Evolutionary conservation across 2,329 filamentous ascomycete species (phyloP).

Genomic region (Penicillium brasilianum): DNA sequence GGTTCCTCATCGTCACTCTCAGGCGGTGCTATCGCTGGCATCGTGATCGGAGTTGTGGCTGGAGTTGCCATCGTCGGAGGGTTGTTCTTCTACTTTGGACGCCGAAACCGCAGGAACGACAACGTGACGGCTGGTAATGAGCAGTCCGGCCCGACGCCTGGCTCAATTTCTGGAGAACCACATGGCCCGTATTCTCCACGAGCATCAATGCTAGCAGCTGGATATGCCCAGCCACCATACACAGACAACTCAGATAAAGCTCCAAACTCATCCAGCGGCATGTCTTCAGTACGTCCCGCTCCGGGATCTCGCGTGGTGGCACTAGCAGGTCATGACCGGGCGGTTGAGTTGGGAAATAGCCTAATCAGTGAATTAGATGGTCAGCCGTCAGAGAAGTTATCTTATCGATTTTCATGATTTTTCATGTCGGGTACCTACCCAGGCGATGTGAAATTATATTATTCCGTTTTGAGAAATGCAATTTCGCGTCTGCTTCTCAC

Average conservation of each 20-base stretch:
- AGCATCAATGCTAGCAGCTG: background rate
- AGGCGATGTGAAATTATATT: background rate
- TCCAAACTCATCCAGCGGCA: slow-evolving; percentile 13
- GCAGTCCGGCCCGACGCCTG: background rate
- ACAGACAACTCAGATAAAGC: slow-evolving; percentile 1
- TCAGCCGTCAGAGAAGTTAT: background rate
- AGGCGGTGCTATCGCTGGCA: background rate
- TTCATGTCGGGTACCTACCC: background rate
- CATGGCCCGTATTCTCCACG: background rate
- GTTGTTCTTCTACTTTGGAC: background rate
- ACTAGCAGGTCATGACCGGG: background rate
- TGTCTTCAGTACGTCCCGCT: slow-evolving; percentile 2
- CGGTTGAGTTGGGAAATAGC: background rate
- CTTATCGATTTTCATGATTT: background rate
- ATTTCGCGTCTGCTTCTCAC: background rate
- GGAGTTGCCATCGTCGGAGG: background rate
- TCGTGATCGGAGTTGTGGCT: background rate
- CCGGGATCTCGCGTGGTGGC: slow-evolving; percentile 1
- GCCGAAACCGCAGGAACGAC: background rate
- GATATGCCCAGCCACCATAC: background rate
- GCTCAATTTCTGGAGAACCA: background rate
- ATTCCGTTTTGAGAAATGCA: background rate
- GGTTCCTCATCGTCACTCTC: background rate
- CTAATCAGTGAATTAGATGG: background rate
- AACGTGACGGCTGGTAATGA: background rate